Evolutionary conservation across 257 asterid species (phyloP), one percentile per base, ranked within the genome.

Genomic region (Solanum stenotomum): DNA sequence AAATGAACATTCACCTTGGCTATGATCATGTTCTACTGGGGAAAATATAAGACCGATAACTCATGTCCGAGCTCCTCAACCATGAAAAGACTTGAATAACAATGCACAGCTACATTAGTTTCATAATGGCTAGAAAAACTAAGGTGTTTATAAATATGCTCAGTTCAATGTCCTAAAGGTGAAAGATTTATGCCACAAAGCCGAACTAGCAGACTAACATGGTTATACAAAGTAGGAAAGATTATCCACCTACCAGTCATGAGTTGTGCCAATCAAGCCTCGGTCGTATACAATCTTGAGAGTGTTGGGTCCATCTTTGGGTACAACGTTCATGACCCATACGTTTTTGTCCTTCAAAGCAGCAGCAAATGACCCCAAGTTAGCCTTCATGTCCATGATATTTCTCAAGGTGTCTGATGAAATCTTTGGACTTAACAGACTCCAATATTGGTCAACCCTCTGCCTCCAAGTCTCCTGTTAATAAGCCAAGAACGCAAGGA

Each of bases 361-460:
- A 86, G 98, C 99, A 35, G 95, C 99, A 92, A 96, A 97, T 12
- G 98, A 96, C 46, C 99, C 99, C 92, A 97, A 87, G 89, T 97
- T 91, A 35, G 99, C 99, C 90, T 95, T 97, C 99, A 97, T 97
- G 89, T 97, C 99, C 98, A 97, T 96, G 84, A 97, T 92, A 71
- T 97, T 97, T 89, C 99, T 91, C 87, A 97, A 31, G 34, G 96
- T 92, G 87, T 97, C 93, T 8, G 96, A 87, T 27, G 96, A 91
- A 83, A 94, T 90, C 90, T 95, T 97, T 76, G 98, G 91, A 87
- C 98, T 90, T 92, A 97, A 85, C 56, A 95, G 93, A 88, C 89
- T 95, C 98, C 94, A 94, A 82, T 97, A 97, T 35, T 88, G 89
- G 87, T 94, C 98, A 29, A 97, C 98, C 91, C 98, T 97, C 85